phyloP scores from a whole-genome alignment of 768 basidiomycete genomes.

The Lentinus brumalis region DNA sequence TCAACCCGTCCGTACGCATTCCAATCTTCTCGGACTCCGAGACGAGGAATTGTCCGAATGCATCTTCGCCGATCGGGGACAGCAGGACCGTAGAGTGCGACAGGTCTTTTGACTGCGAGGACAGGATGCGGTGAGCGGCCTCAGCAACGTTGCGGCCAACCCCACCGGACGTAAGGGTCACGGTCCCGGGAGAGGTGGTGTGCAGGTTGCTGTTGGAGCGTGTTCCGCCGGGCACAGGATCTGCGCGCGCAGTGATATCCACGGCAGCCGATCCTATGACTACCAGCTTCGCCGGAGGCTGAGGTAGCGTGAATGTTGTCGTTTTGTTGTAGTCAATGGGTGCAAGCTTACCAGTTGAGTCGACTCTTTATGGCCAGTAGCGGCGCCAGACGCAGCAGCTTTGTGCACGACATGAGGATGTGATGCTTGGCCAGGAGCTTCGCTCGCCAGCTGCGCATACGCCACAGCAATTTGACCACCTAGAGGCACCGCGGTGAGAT shows the following conservation, averaged over 20 bases:
- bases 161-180: constrained; percentile 78
- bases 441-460: constrained; percentile 55
- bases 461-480: constrained; percentile 80
- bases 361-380: background rate
- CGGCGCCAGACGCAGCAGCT: too few relatives aligned
- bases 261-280: constrained; percentile 88
- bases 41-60: constrained; percentile 68
- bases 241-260: constrained; percentile 73
- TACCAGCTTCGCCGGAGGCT: constrained; percentile 50
- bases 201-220: constrained; percentile 43
- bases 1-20: constrained; percentile 81
- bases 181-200: constrained; percentile 80
- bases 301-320: background rate
- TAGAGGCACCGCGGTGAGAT: constrained; percentile 28
- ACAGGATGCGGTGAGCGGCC: constrained; percentile 71
- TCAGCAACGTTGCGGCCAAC: constrained; percentile 97
- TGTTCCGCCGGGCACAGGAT: constrained; percentile 27
- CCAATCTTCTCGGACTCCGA: constrained; percentile 61
- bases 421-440: background rate
- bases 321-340: too few relatives aligned
- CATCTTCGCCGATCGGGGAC: constrained; percentile 75
- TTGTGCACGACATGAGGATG: constrained; percentile 6
- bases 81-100: constrained; percentile 57
- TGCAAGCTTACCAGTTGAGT: background rate
- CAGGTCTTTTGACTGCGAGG: constrained; percentile 29